Evolutionary conservation across 2,329 filamentous ascomycete species (phyloP), one percentile per base, ranked within the genome.

Genomic region (Curvularia verruculosa): DNA sequence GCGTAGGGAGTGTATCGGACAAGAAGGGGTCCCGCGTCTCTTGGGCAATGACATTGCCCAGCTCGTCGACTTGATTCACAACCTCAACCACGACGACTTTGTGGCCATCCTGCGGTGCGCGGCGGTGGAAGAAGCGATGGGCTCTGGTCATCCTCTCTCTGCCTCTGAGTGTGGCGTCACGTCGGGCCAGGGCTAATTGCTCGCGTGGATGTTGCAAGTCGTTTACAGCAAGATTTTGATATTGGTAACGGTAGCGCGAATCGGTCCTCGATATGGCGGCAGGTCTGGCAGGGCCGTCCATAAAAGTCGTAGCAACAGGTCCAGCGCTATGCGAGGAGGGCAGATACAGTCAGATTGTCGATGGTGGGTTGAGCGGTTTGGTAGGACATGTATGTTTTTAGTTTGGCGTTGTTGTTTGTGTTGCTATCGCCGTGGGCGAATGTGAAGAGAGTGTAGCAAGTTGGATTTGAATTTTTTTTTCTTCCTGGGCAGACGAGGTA

Each of bases 81-180:
- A 75, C 67, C 46, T 75, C 62, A 26, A 75, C 72, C 3, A 67
- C 74, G 44, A 73, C 49, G 12, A 71, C 50, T 31, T 66, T 59
- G 19, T 60, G 51, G 21, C 59, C 46, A 6, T 50, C 58, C 49
- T 59, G 61, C 10, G 63, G 65, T 46, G 64, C 61, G 40, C 73
- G 73, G 56, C 68, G 73, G 56, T 77, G 75, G 50, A 74, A 73
- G 49, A 71, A 54, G 49, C 66, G 65, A 63, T 77, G 75, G 44
- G 61, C 61, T 52, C 65, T 64, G 31, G 66, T 68, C 69, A 77
- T 74, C 60, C 63, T 59, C 39, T 61, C 50, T 45, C 64, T 65
- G 31, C 61, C 63, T 34, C 55, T 65, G 44, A 60, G 64, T 48
- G 68, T 65, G 26, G 60, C 62, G 56, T 63, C 60, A 24, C 52